phyloP scores from a whole-genome alignment of 164 flowering plant species.

The Berberis vulgaris region DNA sequence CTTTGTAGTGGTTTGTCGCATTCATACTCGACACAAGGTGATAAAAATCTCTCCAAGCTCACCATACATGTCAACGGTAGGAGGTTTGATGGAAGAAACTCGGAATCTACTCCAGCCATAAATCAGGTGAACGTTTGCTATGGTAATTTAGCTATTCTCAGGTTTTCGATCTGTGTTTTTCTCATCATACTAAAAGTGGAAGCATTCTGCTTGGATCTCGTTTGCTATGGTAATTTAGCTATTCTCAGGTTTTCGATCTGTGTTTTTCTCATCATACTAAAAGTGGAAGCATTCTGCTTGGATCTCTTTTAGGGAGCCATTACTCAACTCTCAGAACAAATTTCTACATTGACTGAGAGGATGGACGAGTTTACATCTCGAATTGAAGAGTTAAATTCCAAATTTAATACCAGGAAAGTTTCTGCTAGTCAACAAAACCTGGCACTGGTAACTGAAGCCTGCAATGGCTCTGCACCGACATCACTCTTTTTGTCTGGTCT shows the following conservation, averaged over 20 bases:
- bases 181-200: too few relatives aligned
- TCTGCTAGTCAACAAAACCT: constrained; percentile 58
- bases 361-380: constrained; percentile 85
- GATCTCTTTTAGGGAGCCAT: constrained; percentile 43
- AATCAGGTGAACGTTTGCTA: constrained; percentile 39
- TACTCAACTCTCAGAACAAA: constrained; percentile 83
- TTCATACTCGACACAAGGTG: constrained; percentile 69
- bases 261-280: too few relatives aligned
- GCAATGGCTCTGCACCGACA: constrained; percentile 78
- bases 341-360: constrained; percentile 70
- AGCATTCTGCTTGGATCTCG: not conserved
- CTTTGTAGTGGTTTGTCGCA: constrained; percentile 68
- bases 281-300: too few relatives aligned
- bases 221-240: not conserved
- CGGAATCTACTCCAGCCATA: constrained; percentile 30
- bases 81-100: constrained; percentile 41
- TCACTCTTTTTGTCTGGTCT: constrained; percentile 57
- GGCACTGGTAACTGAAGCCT: constrained; percentile 48
- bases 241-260: too few relatives aligned
- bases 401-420: constrained; percentile 34
- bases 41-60: constrained; percentile 48
- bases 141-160: not conserved
- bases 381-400: constrained; percentile 81
- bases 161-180: too few relatives aligned
- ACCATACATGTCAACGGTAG: constrained; percentile 29